Percentiles rank a stretch among this genome's conserved stretches.
Evolutionary conservation across 2,329 filamentous ascomycete genomes (phyloP).

Genomic region (Diaporthe aspalathi): DNA sequence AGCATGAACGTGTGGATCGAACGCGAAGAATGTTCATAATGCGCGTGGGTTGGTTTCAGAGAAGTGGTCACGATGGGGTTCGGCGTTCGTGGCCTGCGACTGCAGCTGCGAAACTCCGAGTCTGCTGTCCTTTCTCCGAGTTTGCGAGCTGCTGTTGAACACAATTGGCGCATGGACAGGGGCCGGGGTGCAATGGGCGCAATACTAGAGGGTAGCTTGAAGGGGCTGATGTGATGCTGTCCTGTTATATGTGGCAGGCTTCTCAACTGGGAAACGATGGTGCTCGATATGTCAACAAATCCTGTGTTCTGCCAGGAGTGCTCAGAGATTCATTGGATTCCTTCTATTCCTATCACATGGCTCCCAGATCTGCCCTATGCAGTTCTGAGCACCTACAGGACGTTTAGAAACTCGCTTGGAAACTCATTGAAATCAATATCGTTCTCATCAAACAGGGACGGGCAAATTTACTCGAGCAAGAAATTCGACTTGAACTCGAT

Average conservation of each 20-base stretch:
- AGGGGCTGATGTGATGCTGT: neutral
- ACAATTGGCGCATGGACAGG: neutral
- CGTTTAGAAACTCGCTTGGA: no score
- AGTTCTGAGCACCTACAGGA: no score
- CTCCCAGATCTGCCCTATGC: no score
- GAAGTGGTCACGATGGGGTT: neutral
- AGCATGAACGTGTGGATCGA: neutral
- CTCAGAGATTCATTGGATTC: no score
- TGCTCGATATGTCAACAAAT: neutral
- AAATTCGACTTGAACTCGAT: no score
- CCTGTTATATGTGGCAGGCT: neutral
- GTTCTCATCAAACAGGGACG: no score
- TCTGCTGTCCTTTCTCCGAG: slow-evolving; percentile 9
- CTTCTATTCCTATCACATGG: no score
- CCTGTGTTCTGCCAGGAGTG: no score
- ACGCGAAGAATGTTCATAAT: neutral
- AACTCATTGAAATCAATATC: no score
- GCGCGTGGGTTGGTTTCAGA: neutral
- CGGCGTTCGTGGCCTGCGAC: no score
- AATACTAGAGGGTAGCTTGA: no score
- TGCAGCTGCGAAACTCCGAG: neutral
- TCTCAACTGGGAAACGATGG: slow-evolving; percentile 20
- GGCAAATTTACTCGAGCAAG: no score
- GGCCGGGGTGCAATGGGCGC: neutral
- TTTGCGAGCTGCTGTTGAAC: neutral